These are phyloP conservation scores for Sporothrix sp. DNA, from an alignment of 2,329 filamentous ascomycete genomes.

Conservation along the genomic window DNA sequence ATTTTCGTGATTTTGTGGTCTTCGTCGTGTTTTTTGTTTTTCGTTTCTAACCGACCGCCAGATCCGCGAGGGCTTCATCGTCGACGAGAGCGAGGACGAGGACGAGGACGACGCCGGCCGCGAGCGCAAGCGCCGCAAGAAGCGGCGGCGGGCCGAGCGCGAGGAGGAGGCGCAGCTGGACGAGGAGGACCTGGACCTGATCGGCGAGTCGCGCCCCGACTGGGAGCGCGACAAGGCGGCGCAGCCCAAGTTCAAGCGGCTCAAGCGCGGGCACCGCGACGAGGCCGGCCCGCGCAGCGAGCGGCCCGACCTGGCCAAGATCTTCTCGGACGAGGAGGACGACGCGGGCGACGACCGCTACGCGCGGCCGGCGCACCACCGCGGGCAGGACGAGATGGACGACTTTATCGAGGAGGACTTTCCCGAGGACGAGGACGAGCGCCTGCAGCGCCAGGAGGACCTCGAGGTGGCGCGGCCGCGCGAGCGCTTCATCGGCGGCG, in stretches of 20 bases:
- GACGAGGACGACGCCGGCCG: constrained; percentile 47
- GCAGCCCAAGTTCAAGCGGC: constrained; percentile 86
- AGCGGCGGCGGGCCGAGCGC: constrained; percentile 65
- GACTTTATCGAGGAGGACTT: constrained; percentile 98
- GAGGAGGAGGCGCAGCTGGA: constrained; percentile 84
- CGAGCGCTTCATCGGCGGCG: constrained; percentile 56
- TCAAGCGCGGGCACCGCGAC: constrained; percentile 82
- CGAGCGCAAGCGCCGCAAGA: constrained; percentile 57
- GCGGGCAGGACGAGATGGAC: constrained; percentile 69
- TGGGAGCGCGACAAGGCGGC: constrained; percentile 53
- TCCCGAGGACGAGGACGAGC: constrained; percentile 74
- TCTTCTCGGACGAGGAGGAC: constrained; percentile 93
- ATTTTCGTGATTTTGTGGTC: no score
- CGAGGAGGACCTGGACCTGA: constrained; percentile 91
- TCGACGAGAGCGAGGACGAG: constrained; percentile 66
- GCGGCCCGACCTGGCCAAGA: constrained; percentile 72
- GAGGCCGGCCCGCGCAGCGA: constrained; percentile 56
- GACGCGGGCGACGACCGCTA: constrained; percentile 51
- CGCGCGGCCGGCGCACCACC: constrained; percentile 41
- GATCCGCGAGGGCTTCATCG: constrained; percentile 92
- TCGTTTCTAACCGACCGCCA: no score
- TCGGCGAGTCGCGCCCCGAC: constrained; percentile 70
- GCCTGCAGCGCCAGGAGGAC: constrained; percentile 69
- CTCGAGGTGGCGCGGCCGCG: constrained; percentile 77
- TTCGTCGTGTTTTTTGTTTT: no score